phyloP scores from a whole-genome alignment of 345 rosid species.

The Gossypium stocksii region DNA sequence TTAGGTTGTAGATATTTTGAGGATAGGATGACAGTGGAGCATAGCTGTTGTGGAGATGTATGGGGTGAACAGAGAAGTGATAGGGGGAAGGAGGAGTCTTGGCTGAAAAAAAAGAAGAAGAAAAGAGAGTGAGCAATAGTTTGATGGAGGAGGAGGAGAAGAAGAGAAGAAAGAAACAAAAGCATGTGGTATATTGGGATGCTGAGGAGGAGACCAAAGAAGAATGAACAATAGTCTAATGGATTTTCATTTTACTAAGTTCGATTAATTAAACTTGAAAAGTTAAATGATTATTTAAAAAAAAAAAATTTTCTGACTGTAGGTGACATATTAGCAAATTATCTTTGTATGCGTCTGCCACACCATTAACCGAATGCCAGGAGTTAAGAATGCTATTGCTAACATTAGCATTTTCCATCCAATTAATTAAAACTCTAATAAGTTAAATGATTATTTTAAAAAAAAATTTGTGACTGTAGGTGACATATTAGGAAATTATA shows the following conservation, averaged over 20 bases:
- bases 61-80: background rate
- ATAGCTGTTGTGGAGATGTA: background rate
- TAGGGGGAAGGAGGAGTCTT: background rate
- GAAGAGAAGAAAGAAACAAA: background rate
- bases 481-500: background rate
- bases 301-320: background rate
- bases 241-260: background rate
- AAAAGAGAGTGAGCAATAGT: background rate
- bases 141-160: background rate
- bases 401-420: background rate
- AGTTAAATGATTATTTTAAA: too few species aligned
- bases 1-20: background rate
- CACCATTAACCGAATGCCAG: background rate
- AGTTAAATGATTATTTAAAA: too few species aligned
- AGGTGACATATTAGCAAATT: background rate
- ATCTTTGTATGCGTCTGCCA: background rate
- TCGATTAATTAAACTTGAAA: background rate
- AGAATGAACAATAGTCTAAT: background rate
- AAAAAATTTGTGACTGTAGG: background rate
- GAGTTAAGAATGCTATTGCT: background rate
- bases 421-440: background rate
- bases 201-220: slow-evolving; percentile 5
- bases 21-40: background rate
- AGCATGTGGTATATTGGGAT: background rate
- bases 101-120: background rate